These are phyloP conservation scores for Hypoxylon sp. DNA, from an alignment of 2,329 filamentous ascomycete genomes.

Conservation along the genomic window DNA sequence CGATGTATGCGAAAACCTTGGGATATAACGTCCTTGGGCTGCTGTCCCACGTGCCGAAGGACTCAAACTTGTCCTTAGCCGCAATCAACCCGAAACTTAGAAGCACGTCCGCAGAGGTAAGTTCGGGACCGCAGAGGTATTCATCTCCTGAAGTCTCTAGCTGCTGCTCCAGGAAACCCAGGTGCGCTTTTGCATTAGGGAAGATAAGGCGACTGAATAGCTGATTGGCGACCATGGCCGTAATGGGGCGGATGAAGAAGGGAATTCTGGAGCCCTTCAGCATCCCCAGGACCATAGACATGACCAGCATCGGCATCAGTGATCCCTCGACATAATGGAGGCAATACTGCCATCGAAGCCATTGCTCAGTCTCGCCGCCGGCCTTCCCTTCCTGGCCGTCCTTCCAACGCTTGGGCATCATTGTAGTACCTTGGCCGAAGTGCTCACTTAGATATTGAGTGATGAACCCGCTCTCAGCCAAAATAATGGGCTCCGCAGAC, in stretches of 20 bases:
- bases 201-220: constrained; percentile 58
- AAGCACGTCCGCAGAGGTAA: constrained; percentile 67
- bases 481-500: constrained; percentile 63
- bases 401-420: constrained; percentile 67
- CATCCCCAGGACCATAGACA: constrained; percentile 45
- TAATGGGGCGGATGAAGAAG: constrained; percentile 67
- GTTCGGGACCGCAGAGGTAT: constrained; percentile 63
- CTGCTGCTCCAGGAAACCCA: constrained; percentile 64
- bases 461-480: constrained; percentile 87
- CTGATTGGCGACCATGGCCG: constrained; percentile 59
- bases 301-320: constrained; percentile 62
- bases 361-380: constrained; percentile 71
- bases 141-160: constrained; percentile 59
- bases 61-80: constrained; percentile 55
- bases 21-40: constrained; percentile 58
- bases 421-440: constrained; percentile 59
- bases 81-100: constrained; percentile 66
- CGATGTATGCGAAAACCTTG: constrained; percentile 61
- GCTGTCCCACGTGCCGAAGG: constrained; percentile 58
- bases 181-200: constrained; percentile 62
- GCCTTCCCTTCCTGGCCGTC: constrained; percentile 69
- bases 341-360: constrained; percentile 72
- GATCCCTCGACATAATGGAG: constrained; percentile 90
- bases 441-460: constrained; percentile 84
- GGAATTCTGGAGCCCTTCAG: constrained; percentile 62